These are phyloP conservation scores for Plasmodium falciparum DNA, from an alignment of 169 alveolate genomes.

Conservation along the genomic window DNA sequence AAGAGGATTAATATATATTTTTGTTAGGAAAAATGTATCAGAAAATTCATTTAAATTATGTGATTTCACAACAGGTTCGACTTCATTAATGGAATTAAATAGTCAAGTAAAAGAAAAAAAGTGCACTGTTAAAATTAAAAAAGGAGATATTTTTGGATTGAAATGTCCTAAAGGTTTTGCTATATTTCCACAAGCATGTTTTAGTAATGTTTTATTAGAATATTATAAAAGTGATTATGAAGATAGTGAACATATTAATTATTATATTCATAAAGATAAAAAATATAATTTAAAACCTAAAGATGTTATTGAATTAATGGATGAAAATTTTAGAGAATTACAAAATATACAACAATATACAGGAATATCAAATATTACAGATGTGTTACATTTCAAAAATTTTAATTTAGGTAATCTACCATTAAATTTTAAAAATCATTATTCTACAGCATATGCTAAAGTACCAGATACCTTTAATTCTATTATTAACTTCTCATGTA, in stretches of 20 bases:
- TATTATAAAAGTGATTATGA: conserved; percentile 20
- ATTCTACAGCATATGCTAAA: conserved; percentile 33
- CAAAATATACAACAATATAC: conserved; percentile 11
- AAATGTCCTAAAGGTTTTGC: conserved; percentile 58
- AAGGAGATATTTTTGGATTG: conserved; percentile 64
- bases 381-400: conserved; percentile 41
- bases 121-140: conserved; percentile 27
- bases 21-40: conserved; percentile 16
- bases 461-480: conserved; percentile 29
- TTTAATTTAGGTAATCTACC: conserved; percentile 46
- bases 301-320: conserved; percentile 16
- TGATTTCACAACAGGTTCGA: conserved; percentile 49
- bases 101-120: conserved; percentile 7
- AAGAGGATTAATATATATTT: conserved; percentile 41
- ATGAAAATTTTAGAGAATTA: conserved; percentile 11
- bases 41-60: conserved; percentile 14
- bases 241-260: conserved; percentile 25
- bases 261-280: not conserved
- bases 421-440: conserved; percentile 12
- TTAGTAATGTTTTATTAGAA: conserved; percentile 32
- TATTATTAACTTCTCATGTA: no score
- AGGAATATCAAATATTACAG: conserved; percentile 33
- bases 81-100: conserved; percentile 9
- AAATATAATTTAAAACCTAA: conserved; percentile 17
- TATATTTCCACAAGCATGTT: conserved; percentile 53